Percentiles rank a stretch among this genome's conserved stretches.
Evolutionary conservation across 257 asterid species (phyloP).

Genomic region (Solanum arcanum): DNA sequence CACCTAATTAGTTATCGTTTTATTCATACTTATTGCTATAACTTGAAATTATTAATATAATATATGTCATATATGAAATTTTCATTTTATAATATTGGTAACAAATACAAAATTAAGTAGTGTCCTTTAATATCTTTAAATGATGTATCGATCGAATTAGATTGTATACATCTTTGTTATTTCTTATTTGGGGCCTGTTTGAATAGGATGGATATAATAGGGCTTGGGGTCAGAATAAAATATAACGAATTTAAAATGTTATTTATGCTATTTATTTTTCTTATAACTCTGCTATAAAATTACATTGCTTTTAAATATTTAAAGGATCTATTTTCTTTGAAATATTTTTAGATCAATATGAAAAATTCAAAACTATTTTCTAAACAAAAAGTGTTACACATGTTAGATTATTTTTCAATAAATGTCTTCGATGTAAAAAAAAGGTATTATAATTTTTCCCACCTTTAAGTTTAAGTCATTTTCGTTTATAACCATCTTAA

Average conservation of each 20-base stretch:
- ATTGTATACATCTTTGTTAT: background rate
- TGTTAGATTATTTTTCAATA: background rate
- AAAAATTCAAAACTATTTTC: background rate
- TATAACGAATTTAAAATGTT: background rate
- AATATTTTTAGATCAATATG: background rate
- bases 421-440: background rate
- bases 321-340: too few species aligned
- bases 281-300: background rate
- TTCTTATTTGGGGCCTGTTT: background rate
- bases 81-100: background rate
- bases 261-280: background rate
- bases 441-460: background rate
- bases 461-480: background rate
- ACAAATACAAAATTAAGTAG: background rate
- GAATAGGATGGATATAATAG: background rate
- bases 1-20: background rate
- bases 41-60: too few species aligned
- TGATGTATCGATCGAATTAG: background rate
- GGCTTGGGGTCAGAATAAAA: background rate
- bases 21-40: too few species aligned
- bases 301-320: background rate
- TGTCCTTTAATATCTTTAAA: background rate
- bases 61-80: background rate
- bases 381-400: background rate
- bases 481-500: background rate